phyloP scores from a whole-genome alignment of 352 stramenopile genomes.

The Globisporangium orthogonon region DNA sequence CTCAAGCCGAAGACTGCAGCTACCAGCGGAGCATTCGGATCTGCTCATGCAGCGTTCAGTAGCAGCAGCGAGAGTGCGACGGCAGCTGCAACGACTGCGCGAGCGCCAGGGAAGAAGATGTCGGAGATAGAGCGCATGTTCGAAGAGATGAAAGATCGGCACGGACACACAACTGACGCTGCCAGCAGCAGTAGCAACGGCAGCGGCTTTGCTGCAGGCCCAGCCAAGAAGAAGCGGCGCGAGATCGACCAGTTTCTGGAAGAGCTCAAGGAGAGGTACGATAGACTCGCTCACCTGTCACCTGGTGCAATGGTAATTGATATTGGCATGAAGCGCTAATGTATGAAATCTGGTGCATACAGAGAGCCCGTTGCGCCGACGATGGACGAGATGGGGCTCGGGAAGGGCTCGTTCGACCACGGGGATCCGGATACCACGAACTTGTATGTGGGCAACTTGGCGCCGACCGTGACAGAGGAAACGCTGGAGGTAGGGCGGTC shows the following conservation, averaged over 20 bases:
- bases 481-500: conserved; percentile 41
- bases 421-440: conserved; percentile 89
- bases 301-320: background rate
- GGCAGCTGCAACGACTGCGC: background rate
- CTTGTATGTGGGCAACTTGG: conserved; percentile 93
- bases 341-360: background rate
- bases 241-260: conserved; percentile 88
- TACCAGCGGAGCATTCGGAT: background rate
- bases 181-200: conserved; percentile 13
- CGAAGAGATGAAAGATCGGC: conserved; percentile 52
- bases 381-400: conserved; percentile 9
- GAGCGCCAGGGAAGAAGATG: conserved; percentile 23
- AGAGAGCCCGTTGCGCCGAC: conserved; percentile 14
- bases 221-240: conserved; percentile 38
- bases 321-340: background rate
- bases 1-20: conserved; percentile 17
- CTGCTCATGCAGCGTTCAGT: background rate
- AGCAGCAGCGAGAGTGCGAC: background rate
- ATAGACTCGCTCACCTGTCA: background rate
- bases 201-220: background rate
- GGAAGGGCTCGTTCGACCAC: conserved; percentile 78
- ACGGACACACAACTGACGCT: conserved; percentile 5
- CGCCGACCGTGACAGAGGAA: conserved; percentile 91
- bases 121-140: conserved; percentile 68
- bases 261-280: conserved; percentile 78